phyloP scores from a whole-genome alignment of 768 basidiomycete genomes.

The Russula sp. region DNA sequence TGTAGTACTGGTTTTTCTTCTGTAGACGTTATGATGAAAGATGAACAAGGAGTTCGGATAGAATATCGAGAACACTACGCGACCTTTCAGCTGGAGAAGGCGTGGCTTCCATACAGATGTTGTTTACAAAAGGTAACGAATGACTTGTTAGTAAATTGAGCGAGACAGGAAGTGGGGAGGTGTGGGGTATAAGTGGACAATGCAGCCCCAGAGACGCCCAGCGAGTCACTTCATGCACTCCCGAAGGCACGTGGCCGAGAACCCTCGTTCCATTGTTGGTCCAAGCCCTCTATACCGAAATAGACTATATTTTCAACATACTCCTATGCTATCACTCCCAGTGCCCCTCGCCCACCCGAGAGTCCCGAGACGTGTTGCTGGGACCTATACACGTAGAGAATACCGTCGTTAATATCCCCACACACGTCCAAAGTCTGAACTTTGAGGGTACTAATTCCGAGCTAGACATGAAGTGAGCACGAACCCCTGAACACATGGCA shows the following conservation, averaged over 20 bases:
- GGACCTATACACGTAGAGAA: no score
- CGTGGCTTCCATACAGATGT: slow-evolving; percentile 18
- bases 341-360: no score
- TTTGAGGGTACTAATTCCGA: neutral
- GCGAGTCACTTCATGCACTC: neutral
- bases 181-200: slow-evolving; percentile 15
- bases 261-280: neutral
- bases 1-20: slow-evolving; percentile 8
- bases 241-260: slow-evolving; percentile 8
- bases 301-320: no score
- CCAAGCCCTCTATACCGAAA: no score
- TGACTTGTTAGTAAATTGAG: slow-evolving; percentile 12
- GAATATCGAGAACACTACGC: slow-evolving; percentile 11
- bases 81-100: slow-evolving; percentile 26
- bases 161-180: neutral
- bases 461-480: neutral
- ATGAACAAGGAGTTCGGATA: slow-evolving; percentile 6
- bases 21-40: neutral
- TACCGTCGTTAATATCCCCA: no score
- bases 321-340: no score
- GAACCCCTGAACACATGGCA: neutral
- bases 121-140: slow-evolving; percentile 21
- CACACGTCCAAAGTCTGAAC: neutral
- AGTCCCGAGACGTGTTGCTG: no score
- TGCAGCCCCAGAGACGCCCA: neutral